phyloP scores from a whole-genome alignment of 139 green algal species.

The Chlorella sp. region DNA sequence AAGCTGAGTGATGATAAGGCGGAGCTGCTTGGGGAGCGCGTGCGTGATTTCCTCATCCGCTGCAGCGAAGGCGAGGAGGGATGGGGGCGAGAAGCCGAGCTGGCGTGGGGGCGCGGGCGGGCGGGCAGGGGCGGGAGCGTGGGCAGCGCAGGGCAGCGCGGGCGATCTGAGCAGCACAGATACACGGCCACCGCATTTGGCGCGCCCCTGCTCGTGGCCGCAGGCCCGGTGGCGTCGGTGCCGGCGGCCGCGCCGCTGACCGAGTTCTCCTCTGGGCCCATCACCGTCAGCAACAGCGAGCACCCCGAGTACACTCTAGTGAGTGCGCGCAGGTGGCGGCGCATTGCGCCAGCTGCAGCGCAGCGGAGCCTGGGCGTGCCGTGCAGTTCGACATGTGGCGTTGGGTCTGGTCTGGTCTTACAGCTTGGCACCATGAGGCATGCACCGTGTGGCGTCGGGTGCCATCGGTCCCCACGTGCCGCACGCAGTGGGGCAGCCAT shows the following conservation, averaged over 20 bases:
- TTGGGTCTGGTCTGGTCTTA: neutral
- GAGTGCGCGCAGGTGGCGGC: neutral
- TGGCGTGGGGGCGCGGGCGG: neutral
- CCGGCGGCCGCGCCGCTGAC: neutral
- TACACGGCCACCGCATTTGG: neutral
- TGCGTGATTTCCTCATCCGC: constrained; percentile 53
- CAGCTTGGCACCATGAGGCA: neutral
- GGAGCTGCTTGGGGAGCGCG: constrained; percentile 47
- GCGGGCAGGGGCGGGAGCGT: neutral
- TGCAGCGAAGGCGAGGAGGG: neutral
- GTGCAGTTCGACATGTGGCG: neutral
- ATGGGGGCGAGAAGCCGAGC: too few species aligned
- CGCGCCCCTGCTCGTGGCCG: neutral
- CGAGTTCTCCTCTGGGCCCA: constrained; percentile 36
- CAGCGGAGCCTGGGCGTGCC: neutral
- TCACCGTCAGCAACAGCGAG: constrained; percentile 48
- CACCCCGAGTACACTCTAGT: constrained; percentile 53
- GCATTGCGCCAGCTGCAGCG: neutral
- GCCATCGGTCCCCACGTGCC: neutral
- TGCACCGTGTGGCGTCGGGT: neutral
- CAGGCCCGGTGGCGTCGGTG: neutral
- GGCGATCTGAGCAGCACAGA: neutral
- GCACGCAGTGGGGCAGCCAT: neutral
- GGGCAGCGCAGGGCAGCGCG: neutral
- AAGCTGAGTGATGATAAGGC: constrained; percentile 48